Conservation (phyloP, 306 rosid genomes). For the Acacia melanoxylon region DNA sequence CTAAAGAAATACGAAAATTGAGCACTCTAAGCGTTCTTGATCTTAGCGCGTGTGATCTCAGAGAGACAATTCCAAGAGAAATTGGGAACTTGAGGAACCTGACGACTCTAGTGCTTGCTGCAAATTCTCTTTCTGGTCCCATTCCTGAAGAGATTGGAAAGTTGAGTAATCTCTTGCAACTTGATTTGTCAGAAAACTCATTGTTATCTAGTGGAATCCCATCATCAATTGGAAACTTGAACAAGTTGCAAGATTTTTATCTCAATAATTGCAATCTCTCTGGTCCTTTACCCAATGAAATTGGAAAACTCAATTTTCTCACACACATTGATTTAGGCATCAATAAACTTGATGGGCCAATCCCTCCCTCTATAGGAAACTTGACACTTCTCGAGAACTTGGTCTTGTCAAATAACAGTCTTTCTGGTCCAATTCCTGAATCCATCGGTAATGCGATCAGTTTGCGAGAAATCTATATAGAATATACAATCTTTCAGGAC, state of each 20-base stretch:
- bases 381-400: not conserved
- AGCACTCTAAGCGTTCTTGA: not conserved
- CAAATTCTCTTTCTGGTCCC: not conserved
- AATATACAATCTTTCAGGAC: not conserved
- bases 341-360: not conserved
- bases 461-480: not conserved
- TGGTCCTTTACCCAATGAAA: not conserved
- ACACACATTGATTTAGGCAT: accelerated
- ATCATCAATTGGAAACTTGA: conserved; percentile 9
- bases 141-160: not conserved
- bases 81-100: not conserved
- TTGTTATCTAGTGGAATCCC: not conserved
- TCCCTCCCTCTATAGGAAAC: not conserved
- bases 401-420: not conserved
- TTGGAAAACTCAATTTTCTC: not conserved
- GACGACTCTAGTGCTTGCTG: not conserved
- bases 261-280: not conserved
- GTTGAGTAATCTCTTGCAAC: not conserved
- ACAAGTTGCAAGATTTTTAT: not conserved
- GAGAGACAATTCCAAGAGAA: not conserved
- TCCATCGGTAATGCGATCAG: not conserved
- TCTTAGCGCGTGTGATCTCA: not conserved
- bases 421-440: not conserved
- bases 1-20: not conserved
- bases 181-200: not conserved